Conservation (phyloP, 306 rosid genomes). For the Vicia sativa region DNA sequence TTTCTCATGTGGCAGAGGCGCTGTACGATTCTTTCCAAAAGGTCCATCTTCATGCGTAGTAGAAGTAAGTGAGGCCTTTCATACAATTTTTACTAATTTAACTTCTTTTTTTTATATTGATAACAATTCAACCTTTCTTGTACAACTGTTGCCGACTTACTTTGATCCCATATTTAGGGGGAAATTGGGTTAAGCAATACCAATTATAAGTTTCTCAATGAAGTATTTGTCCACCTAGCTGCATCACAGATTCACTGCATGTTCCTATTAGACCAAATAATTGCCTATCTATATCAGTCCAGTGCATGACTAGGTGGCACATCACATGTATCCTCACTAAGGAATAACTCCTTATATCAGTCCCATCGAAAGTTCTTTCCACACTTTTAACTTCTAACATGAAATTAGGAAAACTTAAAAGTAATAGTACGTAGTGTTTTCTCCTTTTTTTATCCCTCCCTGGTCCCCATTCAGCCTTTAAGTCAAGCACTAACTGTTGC, state of each 20-base stretch:
- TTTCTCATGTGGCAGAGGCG: conserved; percentile 73
- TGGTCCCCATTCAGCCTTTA: conserved; percentile 14
- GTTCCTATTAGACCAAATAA: conserved; percentile 18
- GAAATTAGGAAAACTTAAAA: conserved; percentile 17
- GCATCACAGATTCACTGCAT: not conserved
- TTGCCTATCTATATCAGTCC: conserved; percentile 26
- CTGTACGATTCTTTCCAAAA: conserved; percentile 93
- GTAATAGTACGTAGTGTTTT: conserved; percentile 13
- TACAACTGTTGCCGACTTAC: conserved; percentile 25
- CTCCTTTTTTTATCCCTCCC: conserved; percentile 21
- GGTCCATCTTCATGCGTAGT: conserved; percentile 79
- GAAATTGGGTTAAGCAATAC: not conserved
- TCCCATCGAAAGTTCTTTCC: conserved; percentile 29
- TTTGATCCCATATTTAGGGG: conserved; percentile 21
- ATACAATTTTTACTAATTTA: conserved; percentile 14
- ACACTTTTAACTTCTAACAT: conserved; percentile 15
- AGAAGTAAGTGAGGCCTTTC: conserved; percentile 84
- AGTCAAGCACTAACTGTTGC: conserved; percentile 39
- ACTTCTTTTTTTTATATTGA: not conserved
- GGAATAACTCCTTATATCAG: conserved; percentile 27
- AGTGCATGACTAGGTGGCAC: conserved; percentile 31
- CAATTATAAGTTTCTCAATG: conserved; percentile 7
- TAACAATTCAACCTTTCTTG: conserved; percentile 3
- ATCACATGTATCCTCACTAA: conserved; percentile 27
- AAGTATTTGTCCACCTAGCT: conserved; percentile 28